These are phyloP conservation scores for Endoconidiophora laricicola DNA, from an alignment of 2,329 filamentous ascomycete species.

Conservation along the genomic window DNA sequence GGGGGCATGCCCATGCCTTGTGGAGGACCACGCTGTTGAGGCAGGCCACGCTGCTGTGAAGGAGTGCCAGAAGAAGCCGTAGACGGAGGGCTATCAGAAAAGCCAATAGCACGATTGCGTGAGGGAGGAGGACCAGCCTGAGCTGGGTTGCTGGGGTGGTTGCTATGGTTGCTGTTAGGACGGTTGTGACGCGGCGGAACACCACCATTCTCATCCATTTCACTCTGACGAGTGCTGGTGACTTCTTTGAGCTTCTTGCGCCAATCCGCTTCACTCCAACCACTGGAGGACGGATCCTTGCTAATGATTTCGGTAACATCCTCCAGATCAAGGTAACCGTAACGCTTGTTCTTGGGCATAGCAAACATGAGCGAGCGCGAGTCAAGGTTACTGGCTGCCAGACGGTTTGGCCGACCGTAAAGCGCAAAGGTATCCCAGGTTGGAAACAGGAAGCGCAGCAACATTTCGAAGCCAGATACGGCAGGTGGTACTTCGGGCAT, in stretches of 20 bases:
- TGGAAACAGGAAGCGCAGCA: conserved; percentile 82
- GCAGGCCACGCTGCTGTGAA: neutral
- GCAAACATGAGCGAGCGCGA: conserved; percentile 91
- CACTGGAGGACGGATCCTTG: conserved; percentile 49
- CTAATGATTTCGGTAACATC: conserved; percentile 72
- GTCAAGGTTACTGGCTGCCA: conserved; percentile 78
- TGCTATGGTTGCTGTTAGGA: conserved; percentile 41
- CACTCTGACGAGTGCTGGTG: conserved; percentile 62
- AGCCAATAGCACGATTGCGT: conserved; percentile 31
- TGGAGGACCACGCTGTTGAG: neutral
- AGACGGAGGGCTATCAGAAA: conserved; percentile 36
- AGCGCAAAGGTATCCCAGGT: conserved; percentile 84
- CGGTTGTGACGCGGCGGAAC: conserved; percentile 24
- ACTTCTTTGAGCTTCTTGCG: conserved; percentile 75
- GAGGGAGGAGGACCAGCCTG: conserved; percentile 21
- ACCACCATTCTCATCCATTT: conserved; percentile 34
- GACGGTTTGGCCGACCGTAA: conserved; percentile 73
- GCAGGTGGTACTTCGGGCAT: conserved; percentile 93
- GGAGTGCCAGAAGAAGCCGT: neutral
- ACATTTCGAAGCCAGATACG: conserved; percentile 86
- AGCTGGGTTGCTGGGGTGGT: conserved; percentile 30
- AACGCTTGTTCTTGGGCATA: conserved; percentile 75
- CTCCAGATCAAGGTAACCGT: conserved; percentile 77
- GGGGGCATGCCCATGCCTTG: neutral
- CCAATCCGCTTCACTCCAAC: conserved; percentile 82